Percentiles rank a stretch among this genome's conserved stretches.
Conservation (phyloP, 352 stramenopile species). For the Globisporangium megalacanthum region DNA sequence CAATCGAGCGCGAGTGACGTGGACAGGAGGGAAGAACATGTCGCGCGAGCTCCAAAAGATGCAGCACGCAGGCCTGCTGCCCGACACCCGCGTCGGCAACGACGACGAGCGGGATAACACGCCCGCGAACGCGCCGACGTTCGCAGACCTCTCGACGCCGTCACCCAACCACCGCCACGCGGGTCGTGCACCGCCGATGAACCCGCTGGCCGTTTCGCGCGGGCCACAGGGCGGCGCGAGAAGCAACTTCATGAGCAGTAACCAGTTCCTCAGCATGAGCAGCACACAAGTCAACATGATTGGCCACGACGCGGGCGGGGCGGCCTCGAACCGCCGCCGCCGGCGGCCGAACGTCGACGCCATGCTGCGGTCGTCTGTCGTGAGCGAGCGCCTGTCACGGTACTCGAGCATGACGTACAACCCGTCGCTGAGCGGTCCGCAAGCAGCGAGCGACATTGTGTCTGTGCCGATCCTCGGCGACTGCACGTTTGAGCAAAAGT, state of each 20-base stretch:
- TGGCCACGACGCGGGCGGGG: constrained; percentile 7
- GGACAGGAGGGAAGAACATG: constrained; percentile 10
- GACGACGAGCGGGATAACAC: constrained; percentile 41
- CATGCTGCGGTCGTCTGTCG: constrained; percentile 62
- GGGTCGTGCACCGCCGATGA: constrained; percentile 8
- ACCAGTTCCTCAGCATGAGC: constrained; percentile 43
- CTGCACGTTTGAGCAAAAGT: constrained; percentile 63
- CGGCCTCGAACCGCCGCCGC: constrained; percentile 31
- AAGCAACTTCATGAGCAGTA: constrained; percentile 61
- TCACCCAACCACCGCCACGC: constrained; percentile 27
- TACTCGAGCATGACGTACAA: constrained; percentile 50
- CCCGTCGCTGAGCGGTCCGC: constrained; percentile 30
- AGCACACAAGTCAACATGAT: constrained; percentile 27
- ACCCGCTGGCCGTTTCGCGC: not conserved
- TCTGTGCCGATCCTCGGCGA: constrained; percentile 66
- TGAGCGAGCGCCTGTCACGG: constrained; percentile 43
- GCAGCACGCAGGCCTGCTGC: constrained; percentile 22
- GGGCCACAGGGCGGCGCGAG: constrained; percentile 7
- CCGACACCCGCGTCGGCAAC: constrained; percentile 7
- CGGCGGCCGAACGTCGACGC: constrained; percentile 57
- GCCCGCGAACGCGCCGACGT: constrained; percentile 41
- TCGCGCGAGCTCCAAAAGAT: constrained; percentile 38
- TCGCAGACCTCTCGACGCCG: constrained; percentile 67
- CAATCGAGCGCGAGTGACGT: not conserved
- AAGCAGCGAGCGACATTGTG: constrained; percentile 33